These are phyloP conservation scores for Plasmodium adleri DNA, from an alignment of 169 alveolate species.

Conservation along the genomic window DNA sequence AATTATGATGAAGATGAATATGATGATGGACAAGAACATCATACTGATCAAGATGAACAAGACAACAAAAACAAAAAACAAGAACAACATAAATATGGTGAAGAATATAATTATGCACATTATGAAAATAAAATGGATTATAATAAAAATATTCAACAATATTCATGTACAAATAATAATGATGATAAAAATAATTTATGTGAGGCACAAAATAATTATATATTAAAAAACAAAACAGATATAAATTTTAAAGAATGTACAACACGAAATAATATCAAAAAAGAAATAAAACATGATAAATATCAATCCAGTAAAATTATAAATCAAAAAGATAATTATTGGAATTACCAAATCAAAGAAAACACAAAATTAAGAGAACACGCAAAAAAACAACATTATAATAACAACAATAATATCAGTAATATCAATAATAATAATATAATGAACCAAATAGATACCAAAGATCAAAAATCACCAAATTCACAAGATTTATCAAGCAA, in stretches of 20 bases:
- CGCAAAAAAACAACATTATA: neutral
- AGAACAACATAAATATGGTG: conserved; percentile 1
- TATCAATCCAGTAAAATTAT: no score
- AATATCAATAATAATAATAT: neutral
- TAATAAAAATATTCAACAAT: neutral
- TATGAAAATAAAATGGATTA: neutral
- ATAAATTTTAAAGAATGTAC: neutral
- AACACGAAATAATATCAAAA: neutral
- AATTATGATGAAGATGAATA: conserved; percentile 24
- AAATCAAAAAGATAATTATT: no score
- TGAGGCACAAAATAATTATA: conserved; percentile 8
- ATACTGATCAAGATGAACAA: conserved; percentile 13
- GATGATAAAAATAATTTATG: conserved; percentile 11
- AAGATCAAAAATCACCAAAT: neutral
- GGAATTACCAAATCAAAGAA: no score
- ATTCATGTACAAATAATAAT: neutral
- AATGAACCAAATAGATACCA: neutral
- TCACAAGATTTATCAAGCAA: neutral
- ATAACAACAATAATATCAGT: neutral
- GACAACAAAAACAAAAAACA: conserved; percentile 2
- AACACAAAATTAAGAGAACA: neutral
- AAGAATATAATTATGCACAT: conserved; percentile 5
- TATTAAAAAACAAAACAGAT: neutral
- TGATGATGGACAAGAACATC: conserved; percentile 15
- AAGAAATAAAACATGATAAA: neutral